Evolutionary conservation across 192 early-diverging fungal genomes (phyloP), one percentile per base, ranked within the genome.

Genomic region (Podila horticola): DNA sequence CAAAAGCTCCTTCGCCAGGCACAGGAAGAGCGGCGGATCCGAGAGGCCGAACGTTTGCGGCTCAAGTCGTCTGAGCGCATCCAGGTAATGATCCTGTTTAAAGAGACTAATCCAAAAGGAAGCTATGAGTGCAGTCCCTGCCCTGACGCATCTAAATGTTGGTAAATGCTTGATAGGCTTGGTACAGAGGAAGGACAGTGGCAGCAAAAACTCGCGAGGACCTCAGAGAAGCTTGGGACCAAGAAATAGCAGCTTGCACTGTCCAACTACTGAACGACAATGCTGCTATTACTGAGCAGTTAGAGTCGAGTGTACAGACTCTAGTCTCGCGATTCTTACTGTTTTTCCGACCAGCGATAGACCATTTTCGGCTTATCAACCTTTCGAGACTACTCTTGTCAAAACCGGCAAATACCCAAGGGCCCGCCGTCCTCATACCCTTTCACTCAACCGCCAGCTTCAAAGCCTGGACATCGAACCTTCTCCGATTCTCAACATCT

Each of bases 41-140:
- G 97, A 70, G 95, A 96, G 66, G 58, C 73, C 1, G 94, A 97
- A 64, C 86, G 94, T n/a, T 65, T 71, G 13, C 69, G 84, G 28
- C 71, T 79, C 26, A 85, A 85, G 65, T 87, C 86, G 5, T 93
- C 93, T 1, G 57, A 67, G 13, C 82, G 62, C 13, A 92, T 98
- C 66, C 95, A 96, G 85, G 92, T 86, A 71, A 13, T 31, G 0
- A 19, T 1, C 29, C 24, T 29, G 20, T 41, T n/a, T n/a, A 33
- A 58, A 10, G 9, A 29, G 59, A 6, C 1, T 62, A 45, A 52
- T 13, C 50, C 49, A 45, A 59, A 28, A 20, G 31, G 66, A 29
- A 13, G 38, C 36, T 64, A 52, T 63, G 28, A 33, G 12, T 29
- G 48, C 48, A 29, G 41, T 66, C 7, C 20, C 26, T 41, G 59